Percentiles rank a stretch among this genome's conserved stretches.
These are phyloP conservation scores for Ophiostoma pallidulum DNA, from an alignment of 2,329 filamentous ascomycete species.

Conservation along the genomic window DNA sequence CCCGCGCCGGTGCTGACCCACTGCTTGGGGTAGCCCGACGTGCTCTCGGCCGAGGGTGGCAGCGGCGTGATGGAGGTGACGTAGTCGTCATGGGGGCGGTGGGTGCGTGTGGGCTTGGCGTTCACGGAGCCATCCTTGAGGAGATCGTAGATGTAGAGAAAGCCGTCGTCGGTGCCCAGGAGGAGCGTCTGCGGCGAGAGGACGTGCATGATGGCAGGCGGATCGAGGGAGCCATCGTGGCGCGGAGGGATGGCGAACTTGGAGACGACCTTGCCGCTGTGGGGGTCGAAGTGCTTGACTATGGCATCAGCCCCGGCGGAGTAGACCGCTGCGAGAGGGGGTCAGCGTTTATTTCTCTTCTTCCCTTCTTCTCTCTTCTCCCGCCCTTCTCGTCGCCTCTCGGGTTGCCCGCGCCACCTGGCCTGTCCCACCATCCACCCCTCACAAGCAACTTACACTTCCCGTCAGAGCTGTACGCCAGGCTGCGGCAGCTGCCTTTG, in stretches of 20 bases:
- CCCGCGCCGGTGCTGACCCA: slow-evolving; percentile 91
- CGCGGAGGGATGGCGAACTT: slow-evolving; percentile 68
- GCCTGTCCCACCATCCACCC: too few relatives aligned
- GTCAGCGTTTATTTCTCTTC: too few relatives aligned
- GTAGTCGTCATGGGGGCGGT: slow-evolving; percentile 86
- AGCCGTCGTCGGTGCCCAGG: slow-evolving; percentile 81
- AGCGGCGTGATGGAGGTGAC: slow-evolving; percentile 80
- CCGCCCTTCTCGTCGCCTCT: too few relatives aligned
- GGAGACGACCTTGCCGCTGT: slow-evolving; percentile 58
- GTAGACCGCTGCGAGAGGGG: slow-evolving; percentile 45
- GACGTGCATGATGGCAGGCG: slow-evolving; percentile 69
- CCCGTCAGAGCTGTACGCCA: slow-evolving; percentile 74
- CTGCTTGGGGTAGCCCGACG: slow-evolving; percentile 83
- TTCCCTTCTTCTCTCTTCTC: too few relatives aligned
- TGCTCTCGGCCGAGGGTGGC: slow-evolving; percentile 69
- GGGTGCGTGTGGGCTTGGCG: slow-evolving; percentile 61
- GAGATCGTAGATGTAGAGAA: slow-evolving; percentile 80
- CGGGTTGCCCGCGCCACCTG: too few relatives aligned
- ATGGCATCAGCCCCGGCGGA: slow-evolving; percentile 50
- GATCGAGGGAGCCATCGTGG: slow-evolving; percentile 33
- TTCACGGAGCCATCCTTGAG: slow-evolving; percentile 45
- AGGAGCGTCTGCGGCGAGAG: slow-evolving; percentile 83
- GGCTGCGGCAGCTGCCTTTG: slow-evolving; percentile 81
- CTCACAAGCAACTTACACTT: slow-evolving; percentile 39
- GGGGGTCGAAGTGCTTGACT: slow-evolving; percentile 44